These are phyloP conservation scores for Trichosanthes cucumerina DNA, from an alignment of 306 rosid species.

Conservation along the genomic window DNA sequence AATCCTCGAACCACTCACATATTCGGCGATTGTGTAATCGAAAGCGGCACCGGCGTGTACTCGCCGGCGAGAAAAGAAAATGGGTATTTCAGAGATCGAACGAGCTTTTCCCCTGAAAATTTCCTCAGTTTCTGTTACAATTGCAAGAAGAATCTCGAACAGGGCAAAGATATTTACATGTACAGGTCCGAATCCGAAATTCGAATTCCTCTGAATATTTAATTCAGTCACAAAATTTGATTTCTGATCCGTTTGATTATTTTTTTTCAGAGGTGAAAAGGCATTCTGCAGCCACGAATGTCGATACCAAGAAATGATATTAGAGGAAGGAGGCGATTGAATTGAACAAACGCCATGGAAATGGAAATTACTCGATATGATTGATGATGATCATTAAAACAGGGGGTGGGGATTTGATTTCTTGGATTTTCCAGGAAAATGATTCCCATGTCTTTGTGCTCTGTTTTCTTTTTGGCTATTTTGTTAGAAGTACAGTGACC, in stretches of 20 bases:
- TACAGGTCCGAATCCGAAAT: constrained; percentile 55
- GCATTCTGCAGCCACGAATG: constrained; percentile 94
- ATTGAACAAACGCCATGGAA: background rate
- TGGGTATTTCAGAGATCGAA: constrained; percentile 14
- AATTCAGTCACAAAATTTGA: background rate
- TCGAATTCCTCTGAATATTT: background rate
- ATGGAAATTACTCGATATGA: background rate
- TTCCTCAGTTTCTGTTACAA: constrained; percentile 64
- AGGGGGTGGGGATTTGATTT: background rate
- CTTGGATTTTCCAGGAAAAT: constrained; percentile 9
- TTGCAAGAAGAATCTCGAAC: constrained; percentile 65
- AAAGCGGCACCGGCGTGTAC: constrained; percentile 37
- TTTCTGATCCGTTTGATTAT: background rate
- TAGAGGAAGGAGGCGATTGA: constrained; percentile 39
- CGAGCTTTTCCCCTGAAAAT: constrained; percentile 24
- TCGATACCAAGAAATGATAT: constrained; percentile 53
- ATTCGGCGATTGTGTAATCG: constrained; percentile 56
- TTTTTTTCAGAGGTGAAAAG: constrained; percentile 65
- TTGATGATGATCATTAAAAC: background rate
- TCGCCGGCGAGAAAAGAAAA: constrained; percentile 19
- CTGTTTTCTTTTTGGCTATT: background rate
- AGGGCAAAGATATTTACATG: constrained; percentile 82
- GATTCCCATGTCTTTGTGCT: background rate
- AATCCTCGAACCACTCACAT: constrained; percentile 77
- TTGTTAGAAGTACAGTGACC: background rate